Conservation (phyloP, 164 flowering plant species). For the Platanus orientalis region DNA sequence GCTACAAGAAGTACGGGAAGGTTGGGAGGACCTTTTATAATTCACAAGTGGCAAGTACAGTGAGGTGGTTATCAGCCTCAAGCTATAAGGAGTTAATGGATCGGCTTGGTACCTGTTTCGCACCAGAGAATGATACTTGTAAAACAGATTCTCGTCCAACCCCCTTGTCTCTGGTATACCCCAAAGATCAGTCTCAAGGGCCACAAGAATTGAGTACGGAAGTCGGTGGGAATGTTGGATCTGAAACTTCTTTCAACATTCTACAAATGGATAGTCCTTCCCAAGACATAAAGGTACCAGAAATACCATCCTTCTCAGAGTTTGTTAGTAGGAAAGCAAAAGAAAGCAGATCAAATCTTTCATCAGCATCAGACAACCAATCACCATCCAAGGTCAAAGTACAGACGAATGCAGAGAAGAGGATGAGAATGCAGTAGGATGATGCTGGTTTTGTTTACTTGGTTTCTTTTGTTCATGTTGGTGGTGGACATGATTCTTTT, state of each 20-base stretch:
- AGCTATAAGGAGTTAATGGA: constrained; percentile 30
- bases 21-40: constrained; percentile 75
- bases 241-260: constrained; percentile 14
- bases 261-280: constrained; percentile 15
- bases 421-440: constrained; percentile 29
- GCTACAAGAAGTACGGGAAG: constrained; percentile 68
- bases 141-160: constrained; percentile 12
- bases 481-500: neutral
- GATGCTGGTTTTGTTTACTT: neutral
- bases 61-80: constrained; percentile 71
- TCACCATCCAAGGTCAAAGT: constrained; percentile 5
- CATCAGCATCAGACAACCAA: constrained; percentile 18
- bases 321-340: constrained; percentile 41
- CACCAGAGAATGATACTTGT: constrained; percentile 1
- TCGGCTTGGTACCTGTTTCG: constrained; percentile 32
- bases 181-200: constrained; percentile 13
- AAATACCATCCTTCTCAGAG: constrained; percentile 64
- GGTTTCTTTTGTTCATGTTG: neutral
- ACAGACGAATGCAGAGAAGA: constrained; percentile 36
- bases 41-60: constrained; percentile 74
- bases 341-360: constrained; percentile 16
- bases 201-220: neutral
- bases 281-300: constrained; percentile 29
- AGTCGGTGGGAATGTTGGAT: constrained; percentile 4
- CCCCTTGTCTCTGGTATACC: neutral